Conservation (phyloP, 2,329 filamentous ascomycete species). For the Alternaria sp. region DNA sequence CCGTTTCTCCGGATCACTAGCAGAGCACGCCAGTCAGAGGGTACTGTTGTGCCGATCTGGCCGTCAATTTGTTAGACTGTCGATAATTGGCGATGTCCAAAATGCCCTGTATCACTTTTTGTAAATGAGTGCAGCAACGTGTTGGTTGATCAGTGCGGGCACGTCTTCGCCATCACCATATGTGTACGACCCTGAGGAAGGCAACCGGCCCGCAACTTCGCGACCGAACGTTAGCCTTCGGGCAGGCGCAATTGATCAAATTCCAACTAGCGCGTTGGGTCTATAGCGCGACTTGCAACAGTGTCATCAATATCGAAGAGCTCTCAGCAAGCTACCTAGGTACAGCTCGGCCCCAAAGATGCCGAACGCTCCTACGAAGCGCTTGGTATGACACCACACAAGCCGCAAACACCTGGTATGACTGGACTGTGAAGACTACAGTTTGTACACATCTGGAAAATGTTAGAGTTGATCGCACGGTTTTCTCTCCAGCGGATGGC, state of each 20-base stretch:
- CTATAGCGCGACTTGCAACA: not conserved
- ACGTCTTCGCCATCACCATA: slow-evolving; percentile 4
- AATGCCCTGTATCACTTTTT: not conserved
- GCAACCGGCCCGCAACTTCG: slow-evolving; percentile 5
- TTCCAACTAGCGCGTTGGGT: not conserved
- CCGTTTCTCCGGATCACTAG: slow-evolving; percentile 39
- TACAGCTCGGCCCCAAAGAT: slow-evolving; percentile 3
- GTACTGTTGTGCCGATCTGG: slow-evolving; percentile 19
- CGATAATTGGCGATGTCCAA: not conserved
- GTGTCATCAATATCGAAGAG: not conserved
- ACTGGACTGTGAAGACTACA: not conserved
- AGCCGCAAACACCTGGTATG: not conserved
- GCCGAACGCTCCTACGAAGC: not conserved
- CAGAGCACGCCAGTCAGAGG: slow-evolving; percentile 20
- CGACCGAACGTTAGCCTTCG: not conserved
- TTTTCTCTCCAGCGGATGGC: not conserved
- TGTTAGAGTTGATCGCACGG: slow-evolving; percentile 4
- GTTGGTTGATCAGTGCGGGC: slow-evolving; percentile 8
- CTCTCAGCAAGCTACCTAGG: not conserved
- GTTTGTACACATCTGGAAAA: not conserved
- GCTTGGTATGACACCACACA: slow-evolving; percentile 12
- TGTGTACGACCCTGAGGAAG: not conserved
- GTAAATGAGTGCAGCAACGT: not conserved
- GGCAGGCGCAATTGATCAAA: not conserved
- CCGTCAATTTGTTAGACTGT: not conserved